These are phyloP conservation scores for Nymphaea thermarum DNA, from an alignment of 164 flowering plant genomes.

Conservation along the genomic window DNA sequence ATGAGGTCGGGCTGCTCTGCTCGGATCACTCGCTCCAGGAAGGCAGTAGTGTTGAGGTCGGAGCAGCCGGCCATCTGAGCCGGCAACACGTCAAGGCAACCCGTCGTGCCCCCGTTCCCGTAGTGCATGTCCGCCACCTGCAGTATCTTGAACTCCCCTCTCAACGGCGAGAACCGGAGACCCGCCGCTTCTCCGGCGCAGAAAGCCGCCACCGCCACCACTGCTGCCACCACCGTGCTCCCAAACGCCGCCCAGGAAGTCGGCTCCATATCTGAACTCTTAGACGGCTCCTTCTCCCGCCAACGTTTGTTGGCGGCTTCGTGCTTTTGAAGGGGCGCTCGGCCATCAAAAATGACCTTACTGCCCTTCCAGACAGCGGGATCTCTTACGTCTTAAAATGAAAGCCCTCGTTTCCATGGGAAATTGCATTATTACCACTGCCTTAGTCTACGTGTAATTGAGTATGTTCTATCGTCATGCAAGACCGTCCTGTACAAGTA, in stretches of 20 bases:
- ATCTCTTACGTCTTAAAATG: too few relatives aligned
- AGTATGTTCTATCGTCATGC: too few relatives aligned
- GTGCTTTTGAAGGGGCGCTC: too few relatives aligned
- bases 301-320: too few relatives aligned
- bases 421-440: too few relatives aligned
- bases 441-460: too few relatives aligned
- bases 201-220: not conserved
- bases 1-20: constrained; percentile 84
- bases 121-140: constrained; percentile 97
- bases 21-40: constrained; percentile 47
- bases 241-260: not conserved
- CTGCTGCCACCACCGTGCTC: not conserved
- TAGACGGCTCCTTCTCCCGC: too few relatives aligned
- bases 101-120: constrained; percentile 53
- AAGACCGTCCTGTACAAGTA: too few relatives aligned
- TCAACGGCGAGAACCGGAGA: constrained; percentile 10
- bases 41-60: constrained; percentile 88
- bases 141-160: constrained; percentile 70
- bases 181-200: not conserved
- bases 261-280: not conserved
- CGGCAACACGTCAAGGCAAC: constrained; percentile 54
- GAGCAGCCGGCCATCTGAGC: constrained; percentile 49
- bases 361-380: too few relatives aligned
- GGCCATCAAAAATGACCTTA: too few relatives aligned
- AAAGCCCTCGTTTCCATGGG: too few relatives aligned